Percentiles rank a stretch among this genome's conserved stretches.
phyloP scores from a whole-genome alignment of 129 eudicot genomes.

The Mikania micrantha region DNA sequence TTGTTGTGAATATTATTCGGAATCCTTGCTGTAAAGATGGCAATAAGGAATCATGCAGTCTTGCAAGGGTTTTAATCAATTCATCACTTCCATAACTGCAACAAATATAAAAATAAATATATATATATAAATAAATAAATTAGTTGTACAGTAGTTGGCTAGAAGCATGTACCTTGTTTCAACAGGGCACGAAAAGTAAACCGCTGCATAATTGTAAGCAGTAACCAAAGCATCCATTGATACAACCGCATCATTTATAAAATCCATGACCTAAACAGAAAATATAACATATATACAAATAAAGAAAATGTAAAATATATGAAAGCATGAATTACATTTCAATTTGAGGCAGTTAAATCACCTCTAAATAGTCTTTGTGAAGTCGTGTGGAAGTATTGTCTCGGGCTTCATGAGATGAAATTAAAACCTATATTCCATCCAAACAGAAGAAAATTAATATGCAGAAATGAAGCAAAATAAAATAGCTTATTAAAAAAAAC shows the following conservation, averaged over 20 bases:
- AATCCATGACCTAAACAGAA: slow-evolving; percentile 74
- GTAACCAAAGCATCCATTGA: slow-evolving; percentile 73
- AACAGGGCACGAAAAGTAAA: slow-evolving; percentile 66
- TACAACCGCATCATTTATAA: slow-evolving; percentile 82
- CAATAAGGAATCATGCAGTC: slow-evolving; percentile 73
- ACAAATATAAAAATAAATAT: not conserved
- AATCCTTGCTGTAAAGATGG: slow-evolving; percentile 74
- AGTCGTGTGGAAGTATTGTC: slow-evolving; percentile 44
- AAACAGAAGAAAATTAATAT: not conserved
- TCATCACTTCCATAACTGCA: slow-evolving; percentile 83
- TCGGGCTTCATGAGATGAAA: slow-evolving; percentile 46
- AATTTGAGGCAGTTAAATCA: slow-evolving; percentile 10
- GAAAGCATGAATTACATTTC: not conserved
- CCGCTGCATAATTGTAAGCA: slow-evolving; percentile 74
- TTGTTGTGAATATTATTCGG: slow-evolving; percentile 33
- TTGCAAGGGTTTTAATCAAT: slow-evolving; percentile 58
- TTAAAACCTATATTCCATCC: slow-evolving; percentile 50
- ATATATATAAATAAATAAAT: not conserved
- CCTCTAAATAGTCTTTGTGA: slow-evolving; percentile 86
- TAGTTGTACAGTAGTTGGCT: not conserved
- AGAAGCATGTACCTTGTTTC: slow-evolving; percentile 53
- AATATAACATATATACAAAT: not conserved
- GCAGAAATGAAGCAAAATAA: not conserved
- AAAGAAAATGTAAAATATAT: not conserved
- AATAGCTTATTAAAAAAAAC: not conserved